Evolutionary conservation across 345 rosid genomes (phyloP).

Genomic region (Arabidopsis suecica): DNA sequence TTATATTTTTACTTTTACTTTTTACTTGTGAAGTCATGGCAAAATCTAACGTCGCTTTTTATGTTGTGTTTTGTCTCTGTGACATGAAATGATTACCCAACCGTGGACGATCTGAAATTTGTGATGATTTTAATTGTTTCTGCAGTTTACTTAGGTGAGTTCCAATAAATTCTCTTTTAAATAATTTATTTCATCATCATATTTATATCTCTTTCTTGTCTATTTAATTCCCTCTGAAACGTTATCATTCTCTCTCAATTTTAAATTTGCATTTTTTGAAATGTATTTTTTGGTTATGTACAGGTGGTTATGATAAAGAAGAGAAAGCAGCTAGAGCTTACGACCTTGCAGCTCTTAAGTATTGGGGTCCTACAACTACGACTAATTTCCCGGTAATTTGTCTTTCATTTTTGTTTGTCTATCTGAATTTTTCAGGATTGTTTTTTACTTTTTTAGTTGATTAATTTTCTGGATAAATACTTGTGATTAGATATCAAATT

Average conservation of each 20-base stretch:
- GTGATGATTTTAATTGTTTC: conserved; percentile 44
- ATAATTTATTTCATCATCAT: conserved; percentile 16
- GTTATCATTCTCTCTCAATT: conserved; percentile 4
- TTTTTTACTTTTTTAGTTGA: not conserved
- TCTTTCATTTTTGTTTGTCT: not conserved
- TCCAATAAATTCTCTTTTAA: conserved; percentile 24
- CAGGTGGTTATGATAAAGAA: conserved; percentile 97
- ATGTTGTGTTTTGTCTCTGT: conserved; percentile 48
- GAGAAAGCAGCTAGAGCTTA: conserved; percentile 96
- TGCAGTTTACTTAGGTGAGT: conserved; percentile 89
- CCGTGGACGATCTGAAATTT: conserved; percentile 52
- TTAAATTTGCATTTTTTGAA: not conserved
- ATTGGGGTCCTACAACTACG: conserved; percentile 95
- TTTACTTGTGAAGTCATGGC: conserved; percentile 17
- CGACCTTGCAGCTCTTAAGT: conserved; percentile 97
- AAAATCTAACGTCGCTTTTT: conserved; percentile 42
- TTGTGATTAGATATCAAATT: conserved; percentile 59
- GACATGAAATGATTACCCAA: conserved; percentile 61
- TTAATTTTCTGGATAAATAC: not conserved
- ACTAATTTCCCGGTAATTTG: conserved; percentile 77
- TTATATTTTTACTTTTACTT: not conserved
- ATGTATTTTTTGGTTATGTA: conserved; percentile 9
- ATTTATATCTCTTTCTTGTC: not conserved
- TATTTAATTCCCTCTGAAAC: conserved; percentile 8
- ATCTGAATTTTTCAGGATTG: not conserved